phyloP scores from a whole-genome alignment of 257 asterid species.

The Phtheirospermum japonicum region DNA sequence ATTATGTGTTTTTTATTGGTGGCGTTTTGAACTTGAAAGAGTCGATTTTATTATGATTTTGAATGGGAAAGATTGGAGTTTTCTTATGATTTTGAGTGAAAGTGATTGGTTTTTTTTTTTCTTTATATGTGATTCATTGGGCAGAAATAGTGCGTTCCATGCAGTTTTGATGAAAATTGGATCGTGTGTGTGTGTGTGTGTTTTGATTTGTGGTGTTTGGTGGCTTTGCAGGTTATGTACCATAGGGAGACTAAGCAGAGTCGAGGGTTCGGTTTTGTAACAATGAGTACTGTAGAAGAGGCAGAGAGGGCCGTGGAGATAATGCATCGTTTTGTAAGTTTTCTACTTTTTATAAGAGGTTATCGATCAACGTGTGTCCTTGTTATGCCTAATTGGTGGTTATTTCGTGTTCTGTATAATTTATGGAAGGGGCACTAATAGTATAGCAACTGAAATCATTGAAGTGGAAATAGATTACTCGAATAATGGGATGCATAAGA shows the following conservation, averaged over 20 bases:
- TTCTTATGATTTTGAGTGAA: too few relatives aligned
- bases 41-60: too few relatives aligned
- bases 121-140: too few relatives aligned
- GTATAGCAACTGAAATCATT: neutral
- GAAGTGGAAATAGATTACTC: neutral
- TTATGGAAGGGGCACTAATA: neutral
- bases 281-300: slow-evolving; percentile 81
- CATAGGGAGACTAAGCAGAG: slow-evolving; percentile 70
- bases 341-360: neutral
- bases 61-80: neutral
- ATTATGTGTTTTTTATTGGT: too few relatives aligned
- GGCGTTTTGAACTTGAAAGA: neutral
- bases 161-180: neutral
- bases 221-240: slow-evolving; percentile 59
- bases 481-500: neutral
- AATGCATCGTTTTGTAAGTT: slow-evolving; percentile 69
- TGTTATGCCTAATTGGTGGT: too few relatives aligned
- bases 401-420: neutral
- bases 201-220: slow-evolving; percentile 4
- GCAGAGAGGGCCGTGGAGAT: slow-evolving; percentile 82
- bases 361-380: too few relatives aligned
- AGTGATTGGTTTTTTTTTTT: too few relatives aligned
- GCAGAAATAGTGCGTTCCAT: too few relatives aligned
- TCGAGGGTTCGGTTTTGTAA: slow-evolving; percentile 88
- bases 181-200: neutral